These are phyloP conservation scores for Triangularia verruculosa DNA, from an alignment of 2,329 filamentous ascomycete genomes.

Conservation along the genomic window DNA sequence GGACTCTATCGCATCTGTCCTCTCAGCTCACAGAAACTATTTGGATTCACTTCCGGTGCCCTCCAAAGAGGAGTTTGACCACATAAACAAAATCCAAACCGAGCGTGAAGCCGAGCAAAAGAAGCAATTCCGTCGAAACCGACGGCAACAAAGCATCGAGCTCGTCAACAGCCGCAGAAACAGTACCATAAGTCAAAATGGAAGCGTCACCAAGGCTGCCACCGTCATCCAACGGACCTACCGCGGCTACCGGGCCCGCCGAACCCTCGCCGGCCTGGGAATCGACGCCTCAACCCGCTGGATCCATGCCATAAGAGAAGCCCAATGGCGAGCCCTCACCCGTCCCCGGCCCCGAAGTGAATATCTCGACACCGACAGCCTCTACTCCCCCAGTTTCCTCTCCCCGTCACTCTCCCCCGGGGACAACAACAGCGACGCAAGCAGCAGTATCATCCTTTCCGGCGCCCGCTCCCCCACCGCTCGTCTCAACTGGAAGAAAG, in stretches of 20 bases:
- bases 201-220: slow-evolving; percentile 45
- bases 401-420: background rate
- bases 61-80: slow-evolving; percentile 24
- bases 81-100: slow-evolving; percentile 25
- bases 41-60: slow-evolving; percentile 26
- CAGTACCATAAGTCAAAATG: slow-evolving; percentile 21
- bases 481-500: slow-evolving; percentile 72
- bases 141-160: slow-evolving; percentile 23
- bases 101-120: slow-evolving; percentile 25
- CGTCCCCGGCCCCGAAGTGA: slow-evolving; percentile 40
- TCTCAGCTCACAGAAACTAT: slow-evolving; percentile 19
- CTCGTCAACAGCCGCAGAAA: slow-evolving; percentile 16
- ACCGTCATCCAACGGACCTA: slow-evolving; percentile 68
- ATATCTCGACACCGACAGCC: slow-evolving; percentile 26
- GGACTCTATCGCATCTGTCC: slow-evolving; percentile 5
- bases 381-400: slow-evolving; percentile 1
- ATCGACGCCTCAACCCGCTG: slow-evolving; percentile 69
- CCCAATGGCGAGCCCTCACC: slow-evolving; percentile 51
- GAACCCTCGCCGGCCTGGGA: slow-evolving; percentile 66
- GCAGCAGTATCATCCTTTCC: slow-evolving; percentile 2
- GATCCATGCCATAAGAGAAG: slow-evolving; percentile 62
- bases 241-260: slow-evolving; percentile 69
- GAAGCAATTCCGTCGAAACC: slow-evolving; percentile 23
- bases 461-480: slow-evolving; percentile 38
- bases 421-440: background rate